Percentiles rank a stretch among this genome's conserved stretches.
These are phyloP conservation scores for Xerocomellus dryophilus DNA, from an alignment of 768 basidiomycete genomes.

Conservation along the genomic window DNA sequence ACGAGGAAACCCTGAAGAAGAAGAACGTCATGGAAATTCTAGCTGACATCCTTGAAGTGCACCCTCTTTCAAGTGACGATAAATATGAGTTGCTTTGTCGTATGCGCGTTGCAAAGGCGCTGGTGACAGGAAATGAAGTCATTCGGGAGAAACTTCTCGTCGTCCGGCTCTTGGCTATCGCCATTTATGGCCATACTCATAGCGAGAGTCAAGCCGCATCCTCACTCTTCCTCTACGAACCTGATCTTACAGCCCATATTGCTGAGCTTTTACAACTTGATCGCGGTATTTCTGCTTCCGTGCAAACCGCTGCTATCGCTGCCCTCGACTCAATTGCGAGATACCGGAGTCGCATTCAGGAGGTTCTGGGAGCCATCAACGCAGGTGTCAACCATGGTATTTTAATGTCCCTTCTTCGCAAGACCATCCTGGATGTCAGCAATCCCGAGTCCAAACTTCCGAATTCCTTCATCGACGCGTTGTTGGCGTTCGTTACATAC, in stretches of 20 bases:
- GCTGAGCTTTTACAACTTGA: constrained; percentile 88
- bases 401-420: constrained; percentile 83
- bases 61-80: constrained; percentile 74
- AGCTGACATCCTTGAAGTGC: constrained; percentile 63
- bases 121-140: constrained; percentile 53
- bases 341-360: constrained; percentile 78
- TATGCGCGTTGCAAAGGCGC: constrained; percentile 73
- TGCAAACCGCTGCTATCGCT: constrained; percentile 83
- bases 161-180: constrained; percentile 81
- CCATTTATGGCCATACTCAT: constrained; percentile 88
- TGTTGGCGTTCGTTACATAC: constrained; percentile 83
- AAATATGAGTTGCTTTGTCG: constrained; percentile 87
- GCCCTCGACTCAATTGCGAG: constrained; percentile 89
- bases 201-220: constrained; percentile 74
- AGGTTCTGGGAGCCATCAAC: constrained; percentile 87
- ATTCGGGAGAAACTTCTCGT: constrained; percentile 79
- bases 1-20: constrained; percentile 54
- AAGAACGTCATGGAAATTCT: constrained; percentile 75
- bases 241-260: constrained; percentile 84
- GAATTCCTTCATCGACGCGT: constrained; percentile 77
- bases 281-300: constrained; percentile 59
- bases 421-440: constrained; percentile 71
- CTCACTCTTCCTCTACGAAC: constrained; percentile 90
- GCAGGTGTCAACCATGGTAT: constrained; percentile 96
- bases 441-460: constrained; percentile 63